Evolutionary conservation across 2,329 filamentous ascomycete genomes (phyloP).

Genomic region (Chaetomiaceae sp.): DNA sequence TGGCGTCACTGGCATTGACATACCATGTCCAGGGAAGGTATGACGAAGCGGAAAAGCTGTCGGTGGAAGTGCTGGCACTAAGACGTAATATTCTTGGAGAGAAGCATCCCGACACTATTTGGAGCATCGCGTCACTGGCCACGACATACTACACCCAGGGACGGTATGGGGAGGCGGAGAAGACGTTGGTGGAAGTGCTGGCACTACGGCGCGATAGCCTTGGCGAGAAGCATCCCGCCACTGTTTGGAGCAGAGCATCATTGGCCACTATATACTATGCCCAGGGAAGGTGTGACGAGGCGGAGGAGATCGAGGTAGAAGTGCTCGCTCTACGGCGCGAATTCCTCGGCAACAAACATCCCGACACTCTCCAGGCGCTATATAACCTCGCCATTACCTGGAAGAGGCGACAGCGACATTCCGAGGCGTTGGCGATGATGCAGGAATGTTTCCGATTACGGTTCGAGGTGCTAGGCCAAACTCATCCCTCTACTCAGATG

Average conservation of each 20-base stretch:
- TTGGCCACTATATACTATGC: slow-evolving; percentile 17
- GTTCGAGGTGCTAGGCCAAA: neutral
- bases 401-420: neutral
- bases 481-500: neutral
- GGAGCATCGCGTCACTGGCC: no score
- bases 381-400: slow-evolving; percentile 19
- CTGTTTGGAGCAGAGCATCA: neutral
- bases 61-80: no score
- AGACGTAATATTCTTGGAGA: no score
- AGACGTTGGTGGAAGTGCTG: no score
- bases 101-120: no score
- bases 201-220: no score
- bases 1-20: no score
- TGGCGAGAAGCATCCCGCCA: neutral
- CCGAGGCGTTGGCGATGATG: neutral
- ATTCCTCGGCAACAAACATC: slow-evolving; percentile 16
- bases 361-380: slow-evolving; percentile 27
- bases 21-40: no score
- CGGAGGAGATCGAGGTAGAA: slow-evolving; percentile 11
- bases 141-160: no score
- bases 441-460: neutral
- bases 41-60: no score
- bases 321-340: slow-evolving; percentile 16
- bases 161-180: no score
- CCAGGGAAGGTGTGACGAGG: slow-evolving; percentile 23